Conservation (phyloP, 2,329 filamentous ascomycete species). For the Gaeumannomyces sp. region DNA sequence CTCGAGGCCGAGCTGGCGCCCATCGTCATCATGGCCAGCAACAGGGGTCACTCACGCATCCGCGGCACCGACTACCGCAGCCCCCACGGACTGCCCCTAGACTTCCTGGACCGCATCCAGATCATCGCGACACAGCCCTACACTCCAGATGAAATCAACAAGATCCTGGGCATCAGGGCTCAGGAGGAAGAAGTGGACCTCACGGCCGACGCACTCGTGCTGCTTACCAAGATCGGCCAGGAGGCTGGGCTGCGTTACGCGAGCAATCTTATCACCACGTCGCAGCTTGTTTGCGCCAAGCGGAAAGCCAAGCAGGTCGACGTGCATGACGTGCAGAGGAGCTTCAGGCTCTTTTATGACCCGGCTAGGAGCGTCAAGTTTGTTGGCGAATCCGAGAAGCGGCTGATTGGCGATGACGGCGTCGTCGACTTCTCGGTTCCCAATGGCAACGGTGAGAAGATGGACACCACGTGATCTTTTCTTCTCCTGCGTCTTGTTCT, state of each 20-base stretch:
- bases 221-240: slow-evolving; percentile 91
- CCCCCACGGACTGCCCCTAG: slow-evolving; percentile 87
- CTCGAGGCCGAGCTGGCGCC: slow-evolving; percentile 91
- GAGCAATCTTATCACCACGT: slow-evolving; percentile 96
- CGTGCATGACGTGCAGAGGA: slow-evolving; percentile 85
- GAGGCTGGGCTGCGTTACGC: slow-evolving; percentile 91
- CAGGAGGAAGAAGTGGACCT: slow-evolving; percentile 95
- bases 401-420: slow-evolving; percentile 84
- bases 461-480: slow-evolving; percentile 23
- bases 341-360: slow-evolving; percentile 92
- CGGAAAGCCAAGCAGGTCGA: slow-evolving; percentile 76
- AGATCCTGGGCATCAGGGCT: slow-evolving; percentile 88
- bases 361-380: slow-evolving; percentile 83
- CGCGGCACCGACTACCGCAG: slow-evolving; percentile 89
- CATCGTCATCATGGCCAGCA: slow-evolving; percentile 99
- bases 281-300: slow-evolving; percentile 81
- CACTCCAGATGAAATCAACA: slow-evolving; percentile 73
- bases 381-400: slow-evolving; percentile 82
- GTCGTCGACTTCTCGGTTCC: slow-evolving; percentile 62
- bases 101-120: slow-evolving; percentile 92
- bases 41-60: slow-evolving; percentile 85
- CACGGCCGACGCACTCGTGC: slow-evolving; percentile 79
- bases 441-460: slow-evolving; percentile 43
- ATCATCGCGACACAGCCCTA: slow-evolving; percentile 94
- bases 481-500: slow-evolving; percentile 1